A percentile compares a stretch with the other conserved stretches of the same genome.
Evolutionary conservation across 208 protist genomes (phyloP).

Genomic region (Trypanosoma congolense): DNA sequence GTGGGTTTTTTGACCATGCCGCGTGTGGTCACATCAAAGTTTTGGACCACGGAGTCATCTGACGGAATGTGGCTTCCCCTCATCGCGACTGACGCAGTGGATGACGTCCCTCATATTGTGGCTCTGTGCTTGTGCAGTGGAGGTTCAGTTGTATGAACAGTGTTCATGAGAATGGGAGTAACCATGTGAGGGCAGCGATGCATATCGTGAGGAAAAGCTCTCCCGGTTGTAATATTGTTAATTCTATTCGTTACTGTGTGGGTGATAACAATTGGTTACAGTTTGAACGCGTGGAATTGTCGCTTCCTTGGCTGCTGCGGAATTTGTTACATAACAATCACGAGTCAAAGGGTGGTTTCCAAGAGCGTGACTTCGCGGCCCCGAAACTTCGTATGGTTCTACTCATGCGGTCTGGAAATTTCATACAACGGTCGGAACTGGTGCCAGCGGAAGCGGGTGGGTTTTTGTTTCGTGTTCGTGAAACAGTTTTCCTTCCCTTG

Average conservation of each 20-base stretch:
- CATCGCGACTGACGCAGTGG: neutral
- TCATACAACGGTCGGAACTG: slow-evolving; percentile 10
- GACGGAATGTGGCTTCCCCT: slow-evolving; percentile 15
- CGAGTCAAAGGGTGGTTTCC: neutral
- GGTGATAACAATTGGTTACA: slow-evolving; percentile 20
- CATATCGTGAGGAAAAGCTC: too few species aligned
- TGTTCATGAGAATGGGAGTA: too few species aligned
- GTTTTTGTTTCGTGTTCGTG: slow-evolving; percentile 1
- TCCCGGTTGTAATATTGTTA: too few species aligned
- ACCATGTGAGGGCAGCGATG: too few species aligned
- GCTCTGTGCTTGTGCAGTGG: slow-evolving; percentile 17
- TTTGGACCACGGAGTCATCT: slow-evolving; percentile 11
- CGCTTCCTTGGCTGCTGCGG: slow-evolving; percentile 9
- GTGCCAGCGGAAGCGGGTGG: neutral
- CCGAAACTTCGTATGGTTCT: neutral
- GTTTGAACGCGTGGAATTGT: slow-evolving; percentile 5
- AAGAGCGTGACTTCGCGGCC: neutral
- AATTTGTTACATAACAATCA: neutral
- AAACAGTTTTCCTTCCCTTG: slow-evolving; percentile 12
- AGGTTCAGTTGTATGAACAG: slow-evolving; percentile 13
- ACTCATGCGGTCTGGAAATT: slow-evolving; percentile 6
- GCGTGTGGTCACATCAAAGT: slow-evolving; percentile 10
- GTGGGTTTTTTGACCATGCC: slow-evolving; percentile 10
- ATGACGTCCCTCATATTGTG: slow-evolving; percentile 3
- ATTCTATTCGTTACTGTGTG: too few species aligned